Conservation (phyloP, 139 green algal species). For the Pleodorina starrii region DNA sequence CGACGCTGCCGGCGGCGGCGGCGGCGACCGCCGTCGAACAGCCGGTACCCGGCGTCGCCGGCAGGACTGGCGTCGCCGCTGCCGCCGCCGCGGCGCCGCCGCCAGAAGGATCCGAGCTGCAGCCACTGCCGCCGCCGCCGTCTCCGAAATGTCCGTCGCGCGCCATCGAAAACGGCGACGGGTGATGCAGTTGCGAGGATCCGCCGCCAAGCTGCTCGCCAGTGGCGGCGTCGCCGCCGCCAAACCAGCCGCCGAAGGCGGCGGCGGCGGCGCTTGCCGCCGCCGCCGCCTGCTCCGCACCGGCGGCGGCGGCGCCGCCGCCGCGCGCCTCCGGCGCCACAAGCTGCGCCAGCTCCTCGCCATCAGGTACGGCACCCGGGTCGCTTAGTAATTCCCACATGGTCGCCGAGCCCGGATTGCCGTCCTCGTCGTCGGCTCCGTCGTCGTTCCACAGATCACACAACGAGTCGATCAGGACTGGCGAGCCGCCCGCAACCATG, state of each 20-base stretch:
- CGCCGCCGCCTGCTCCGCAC: not conserved
- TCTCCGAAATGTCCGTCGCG: not conserved
- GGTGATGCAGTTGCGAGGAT: not conserved
- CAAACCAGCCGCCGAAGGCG: not conserved
- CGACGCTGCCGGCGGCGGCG: too few relatives aligned
- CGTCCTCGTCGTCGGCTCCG: not conserved
- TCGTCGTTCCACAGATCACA: constrained; percentile 4
- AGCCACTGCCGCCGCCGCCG: not conserved
- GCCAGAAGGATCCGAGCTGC: not conserved
- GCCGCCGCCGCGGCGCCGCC: not conserved
- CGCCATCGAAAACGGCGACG: not conserved
- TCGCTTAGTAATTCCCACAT: constrained; percentile 9
- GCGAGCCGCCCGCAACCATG: not conserved
- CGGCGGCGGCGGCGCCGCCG: not conserved
- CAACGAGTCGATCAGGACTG: not conserved
- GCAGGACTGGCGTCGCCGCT: not conserved
- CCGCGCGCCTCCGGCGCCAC: not conserved
- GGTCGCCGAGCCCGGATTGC: not conserved
- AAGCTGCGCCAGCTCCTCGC: not conserved
- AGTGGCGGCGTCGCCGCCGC: not conserved
- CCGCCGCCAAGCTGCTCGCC: not conserved
- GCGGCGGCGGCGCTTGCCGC: not conserved
- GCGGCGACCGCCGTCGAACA: not conserved
- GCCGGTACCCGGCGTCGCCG: not conserved
- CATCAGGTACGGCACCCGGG: not conserved